Percentiles rank a stretch among this genome's conserved stretches.
Conservation (phyloP, 352 stramenopile genomes). For the Phytophthora sojae region DNA sequence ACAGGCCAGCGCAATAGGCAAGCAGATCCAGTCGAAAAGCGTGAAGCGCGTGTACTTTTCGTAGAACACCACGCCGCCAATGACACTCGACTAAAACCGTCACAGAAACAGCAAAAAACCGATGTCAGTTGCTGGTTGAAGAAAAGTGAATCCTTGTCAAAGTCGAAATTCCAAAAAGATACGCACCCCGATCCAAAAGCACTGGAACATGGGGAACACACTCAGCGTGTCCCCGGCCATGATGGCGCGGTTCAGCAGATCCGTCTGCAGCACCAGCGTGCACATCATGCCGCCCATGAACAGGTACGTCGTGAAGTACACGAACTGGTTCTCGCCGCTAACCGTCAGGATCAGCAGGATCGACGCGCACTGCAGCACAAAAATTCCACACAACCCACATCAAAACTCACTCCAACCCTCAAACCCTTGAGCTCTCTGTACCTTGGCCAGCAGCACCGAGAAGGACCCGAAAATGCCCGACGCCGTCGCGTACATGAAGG, state of each 20-base stretch:
- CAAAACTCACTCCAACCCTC: slow-evolving; percentile 34
- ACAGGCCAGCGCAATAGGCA: slow-evolving; percentile 82
- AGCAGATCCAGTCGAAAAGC: slow-evolving; percentile 81
- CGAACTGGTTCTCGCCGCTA: slow-evolving; percentile 85
- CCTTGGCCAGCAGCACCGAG: slow-evolving; percentile 84
- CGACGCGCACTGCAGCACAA: slow-evolving; percentile 61
- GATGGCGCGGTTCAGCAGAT: slow-evolving; percentile 85
- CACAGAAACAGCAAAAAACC: slow-evolving; percentile 9
- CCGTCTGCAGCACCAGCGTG: slow-evolving; percentile 85
- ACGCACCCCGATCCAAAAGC: slow-evolving; percentile 89
- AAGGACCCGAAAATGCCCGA: slow-evolving; percentile 88
- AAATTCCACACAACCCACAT: neutral
- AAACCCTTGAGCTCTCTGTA: slow-evolving; percentile 19
- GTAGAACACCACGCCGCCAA: slow-evolving; percentile 88
- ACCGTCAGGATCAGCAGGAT: slow-evolving; percentile 84
- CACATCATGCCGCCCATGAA: slow-evolving; percentile 86
- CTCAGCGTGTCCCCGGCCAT: slow-evolving; percentile 87
- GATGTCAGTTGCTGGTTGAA: slow-evolving; percentile 15
- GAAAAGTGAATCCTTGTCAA: neutral
- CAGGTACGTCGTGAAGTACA: slow-evolving; percentile 87
- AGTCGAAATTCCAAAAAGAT: neutral
- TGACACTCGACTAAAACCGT: slow-evolving; percentile 72
- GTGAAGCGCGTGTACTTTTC: slow-evolving; percentile 85
- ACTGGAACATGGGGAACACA: slow-evolving; percentile 91
- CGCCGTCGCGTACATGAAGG: slow-evolving; percentile 84